Conservation (phyloP, 768 basidiomycete species). For the Cystoderma amianthinum region DNA sequence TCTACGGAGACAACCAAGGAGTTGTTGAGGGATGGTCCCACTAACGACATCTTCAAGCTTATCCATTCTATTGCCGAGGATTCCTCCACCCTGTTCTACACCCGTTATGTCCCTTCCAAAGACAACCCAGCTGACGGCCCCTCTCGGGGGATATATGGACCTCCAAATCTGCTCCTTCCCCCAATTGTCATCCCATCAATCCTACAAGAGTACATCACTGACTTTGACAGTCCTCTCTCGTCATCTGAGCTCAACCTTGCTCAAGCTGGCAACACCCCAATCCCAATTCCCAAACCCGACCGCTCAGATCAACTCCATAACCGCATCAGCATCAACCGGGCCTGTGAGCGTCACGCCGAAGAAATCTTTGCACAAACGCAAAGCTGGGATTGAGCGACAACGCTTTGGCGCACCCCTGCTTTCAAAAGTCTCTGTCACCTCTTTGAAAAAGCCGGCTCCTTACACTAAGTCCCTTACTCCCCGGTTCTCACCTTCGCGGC, state of each 20-base stretch:
- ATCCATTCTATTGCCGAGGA: conserved; percentile 9
- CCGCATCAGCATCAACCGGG: not conserved
- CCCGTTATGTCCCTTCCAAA: conserved; percentile 23
- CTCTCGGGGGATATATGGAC: conserved; percentile 23
- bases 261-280: not conserved
- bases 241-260: conserved; percentile 6
- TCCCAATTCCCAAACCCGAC: conserved; percentile 1
- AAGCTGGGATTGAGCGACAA: too few relatives aligned
- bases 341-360: not conserved
- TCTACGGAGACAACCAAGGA: conserved; percentile 31
- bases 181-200: conserved; percentile 16
- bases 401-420: too few relatives aligned
- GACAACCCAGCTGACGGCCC: conserved; percentile 30
- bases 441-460: too few relatives aligned
- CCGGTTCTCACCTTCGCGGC: too few relatives aligned
- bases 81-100: conserved; percentile 10
- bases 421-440: too few relatives aligned
- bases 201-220: conserved; percentile 15
- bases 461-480: too few relatives aligned
- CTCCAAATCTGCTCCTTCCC: conserved; percentile 18
- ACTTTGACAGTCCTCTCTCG: conserved; percentile 13
- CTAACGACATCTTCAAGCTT: conserved; percentile 21
- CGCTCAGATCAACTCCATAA: not conserved
- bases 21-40: conserved; percentile 32
- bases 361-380: not conserved